Base-by-base conservation (phyloP, 2,329 filamentous ascomycete genomes). In the Knufia petricola region DNA sequence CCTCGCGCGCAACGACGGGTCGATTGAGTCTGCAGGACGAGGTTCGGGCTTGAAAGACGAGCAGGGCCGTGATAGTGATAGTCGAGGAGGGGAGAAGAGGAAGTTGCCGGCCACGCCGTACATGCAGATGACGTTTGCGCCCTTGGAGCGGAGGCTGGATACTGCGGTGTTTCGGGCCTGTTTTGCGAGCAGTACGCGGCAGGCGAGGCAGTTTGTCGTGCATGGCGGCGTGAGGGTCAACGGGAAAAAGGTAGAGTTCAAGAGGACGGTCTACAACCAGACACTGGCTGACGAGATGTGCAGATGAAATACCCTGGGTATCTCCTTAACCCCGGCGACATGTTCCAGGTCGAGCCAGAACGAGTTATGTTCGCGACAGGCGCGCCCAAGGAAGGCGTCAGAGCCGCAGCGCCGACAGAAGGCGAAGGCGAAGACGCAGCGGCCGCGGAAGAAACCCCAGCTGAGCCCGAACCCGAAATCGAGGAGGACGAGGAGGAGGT, bases 151-250 rank as follows among this genome's bases (percentile, higher is more conserved):
- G 64, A 79, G 92, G 60, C 69, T 98, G 52, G 92, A 98, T 63
- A 88, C 88, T n/a, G 89, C 92, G 58, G 81, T 98, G 53, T 96
- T 94, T 73, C 77, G 92, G 44, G 84, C 92, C 31, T 69, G 98
- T 66, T 98, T 98, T 67, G 89, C 92, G 36, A 95, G 87, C 67
- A 95, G 88, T 67, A 79, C 86, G 30, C 78, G 89, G 57, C 92
- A 98, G 68, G 94, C 94, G 12, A 81, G 90, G 58, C 90, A 96
- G 60, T 94, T 96, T 63, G 86, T 94, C 50, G 79, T 94, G 23
- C 92, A 98, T 67, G 92, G 92, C 23, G 81, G 81, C 51, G 92
- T 98, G 53, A 94, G 82, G 62, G 92, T 98, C 63, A 98, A 98
- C 71, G 92, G 92, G 54, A 88, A 94, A 69, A 89, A 88, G 80